phyloP scores from a whole-genome alignment of 139 green algal genomes.

The Micractinium conductrix region DNA sequence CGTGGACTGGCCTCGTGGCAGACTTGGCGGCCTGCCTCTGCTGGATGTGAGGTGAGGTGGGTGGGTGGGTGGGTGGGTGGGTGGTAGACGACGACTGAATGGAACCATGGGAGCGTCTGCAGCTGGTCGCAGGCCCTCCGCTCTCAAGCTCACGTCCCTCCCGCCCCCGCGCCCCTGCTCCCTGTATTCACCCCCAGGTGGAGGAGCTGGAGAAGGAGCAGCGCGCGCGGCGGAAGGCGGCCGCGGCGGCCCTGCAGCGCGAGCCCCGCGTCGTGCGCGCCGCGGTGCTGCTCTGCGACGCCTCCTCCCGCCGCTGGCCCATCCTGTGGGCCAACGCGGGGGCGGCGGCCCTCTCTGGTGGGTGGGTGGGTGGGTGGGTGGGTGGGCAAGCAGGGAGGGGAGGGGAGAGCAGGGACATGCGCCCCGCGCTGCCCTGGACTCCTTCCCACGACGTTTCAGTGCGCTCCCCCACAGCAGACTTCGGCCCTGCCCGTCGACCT shows the following conservation, averaged over 20 bases:
- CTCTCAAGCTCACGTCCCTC: too few species aligned
- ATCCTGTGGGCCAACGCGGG: conserved; percentile 12
- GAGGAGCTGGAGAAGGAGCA: conserved; percentile 14
- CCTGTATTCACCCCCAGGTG: background rate
- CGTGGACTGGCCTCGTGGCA: too few species aligned
- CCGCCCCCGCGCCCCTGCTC: background rate
- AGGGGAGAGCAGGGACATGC: background rate
- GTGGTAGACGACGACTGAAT: too few species aligned
- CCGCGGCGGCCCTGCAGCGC: background rate
- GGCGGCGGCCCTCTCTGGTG: background rate
- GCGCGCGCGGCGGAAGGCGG: background rate
- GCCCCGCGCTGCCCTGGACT: background rate
- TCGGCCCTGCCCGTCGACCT: too few species aligned
- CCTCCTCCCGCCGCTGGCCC: conserved; percentile 1
- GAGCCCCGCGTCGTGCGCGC: background rate
- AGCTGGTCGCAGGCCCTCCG: too few species aligned
- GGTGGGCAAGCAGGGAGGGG: too few species aligned
- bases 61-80: too few species aligned
- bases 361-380: background rate
- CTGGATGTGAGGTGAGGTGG: too few species aligned
- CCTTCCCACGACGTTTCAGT: background rate
- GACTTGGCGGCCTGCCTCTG: too few species aligned
- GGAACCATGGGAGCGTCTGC: too few species aligned
- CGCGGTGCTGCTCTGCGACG: conserved; percentile 4
- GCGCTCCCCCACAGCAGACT: too few species aligned